A percentile compares a stretch with the other conserved stretches of the same genome.
These are phyloP conservation scores for Ormosia semicastrata DNA, from an alignment of 306 rosid genomes.

Conservation along the genomic window DNA sequence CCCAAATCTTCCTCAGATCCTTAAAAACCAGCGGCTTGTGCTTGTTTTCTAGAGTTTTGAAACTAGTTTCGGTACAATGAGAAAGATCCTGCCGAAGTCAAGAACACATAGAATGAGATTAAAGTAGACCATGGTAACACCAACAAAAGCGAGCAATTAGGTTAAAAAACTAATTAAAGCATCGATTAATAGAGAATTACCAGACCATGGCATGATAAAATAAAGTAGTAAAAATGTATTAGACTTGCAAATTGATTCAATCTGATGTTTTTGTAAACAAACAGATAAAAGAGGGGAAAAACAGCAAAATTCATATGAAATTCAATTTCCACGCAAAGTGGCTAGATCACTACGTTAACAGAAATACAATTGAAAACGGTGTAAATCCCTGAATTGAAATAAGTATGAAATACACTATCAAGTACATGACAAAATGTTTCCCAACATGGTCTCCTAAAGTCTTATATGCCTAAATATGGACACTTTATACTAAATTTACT, in stretches of 20 bases:
- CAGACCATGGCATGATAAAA: neutral
- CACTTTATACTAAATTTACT: neutral
- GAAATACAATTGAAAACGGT: too few relatives aligned
- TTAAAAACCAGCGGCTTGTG: constrained; percentile 65
- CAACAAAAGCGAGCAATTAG: neutral
- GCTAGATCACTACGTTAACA: too few relatives aligned
- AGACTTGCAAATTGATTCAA: neutral
- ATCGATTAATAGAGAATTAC: too few relatives aligned
- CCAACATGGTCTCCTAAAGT: neutral
- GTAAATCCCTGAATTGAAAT: too few relatives aligned
- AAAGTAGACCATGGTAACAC: neutral
- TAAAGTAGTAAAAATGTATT: neutral
- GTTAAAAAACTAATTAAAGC: neutral
- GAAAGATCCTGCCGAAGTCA: constrained; percentile 56
- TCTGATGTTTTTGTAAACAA: neutral
- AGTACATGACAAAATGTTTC: too few relatives aligned
- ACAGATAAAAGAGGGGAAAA: neutral
- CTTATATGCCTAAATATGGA: neutral
- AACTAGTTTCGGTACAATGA: constrained; percentile 56
- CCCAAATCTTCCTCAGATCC: constrained; percentile 77
- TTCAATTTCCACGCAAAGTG: neutral
- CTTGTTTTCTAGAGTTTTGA: constrained; percentile 56
- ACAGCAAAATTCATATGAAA: neutral
- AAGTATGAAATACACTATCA: too few relatives aligned
- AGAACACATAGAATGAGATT: neutral